Evolutionary conservation across 2,329 filamentous ascomycete genomes (phyloP), one percentile per base, ranked within the genome.

Genomic region (Colletotrichum cordylinicola): DNA sequence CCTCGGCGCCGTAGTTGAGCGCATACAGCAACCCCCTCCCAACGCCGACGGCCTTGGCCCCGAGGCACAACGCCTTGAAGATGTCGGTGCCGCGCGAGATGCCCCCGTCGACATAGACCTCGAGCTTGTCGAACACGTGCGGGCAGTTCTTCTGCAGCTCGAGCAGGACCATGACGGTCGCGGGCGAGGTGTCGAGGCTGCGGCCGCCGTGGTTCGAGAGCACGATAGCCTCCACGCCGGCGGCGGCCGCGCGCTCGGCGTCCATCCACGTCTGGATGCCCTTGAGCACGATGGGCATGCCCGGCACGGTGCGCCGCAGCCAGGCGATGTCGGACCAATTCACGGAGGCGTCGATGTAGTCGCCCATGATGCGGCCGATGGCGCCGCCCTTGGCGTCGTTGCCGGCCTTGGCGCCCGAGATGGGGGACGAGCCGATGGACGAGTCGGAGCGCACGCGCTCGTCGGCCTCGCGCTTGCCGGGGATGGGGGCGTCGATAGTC

Each of bases 121-220:
- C 91, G 81, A 94, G 86, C 68, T 83, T 83, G 31, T 89, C 87
- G 67, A 94, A 91, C 1, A 94, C 86, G 70, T 90, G 86, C 0
- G 92, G 92, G 56, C 89, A 91, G 77, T 89, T 89, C 78, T 88
- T 88, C 73, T 91, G 91, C 76, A 94, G 86, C 83, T 94, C 92
- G 1, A 94, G 82, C 6, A 94, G 80, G 0, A 91, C 88, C 39
- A 93, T 81, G 35, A 94, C 86, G 1, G 90, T 87, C 0, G 92
- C 85, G 4, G 90, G 87, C 0, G 87, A 85, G 78, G 81, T 90
- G 74, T 91, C 89, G 2, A 88, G 80, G 67, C 84, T 88, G 52
- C 93, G 83, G 0, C 93, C 93, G 2, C 93, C 94, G 81, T 95
- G 94, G 78, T 95, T 95, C 16, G 89, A 91, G 2, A 95, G 86